Base-by-base conservation (phyloP, 164 flowering plant genomes). In the Annona squamosa region DNA sequence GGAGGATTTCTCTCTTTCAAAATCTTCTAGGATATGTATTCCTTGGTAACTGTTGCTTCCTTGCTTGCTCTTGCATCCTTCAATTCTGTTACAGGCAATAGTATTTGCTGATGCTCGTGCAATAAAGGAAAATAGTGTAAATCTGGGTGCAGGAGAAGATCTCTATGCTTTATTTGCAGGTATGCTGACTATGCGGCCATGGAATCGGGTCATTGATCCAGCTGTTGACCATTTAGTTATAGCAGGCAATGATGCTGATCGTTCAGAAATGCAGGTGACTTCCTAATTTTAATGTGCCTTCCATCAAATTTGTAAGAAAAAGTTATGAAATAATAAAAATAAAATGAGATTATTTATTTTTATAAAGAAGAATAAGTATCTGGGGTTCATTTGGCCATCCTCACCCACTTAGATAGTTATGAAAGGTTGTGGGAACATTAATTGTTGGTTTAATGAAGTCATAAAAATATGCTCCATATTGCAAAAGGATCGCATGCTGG, bases 81-180 rank as follows among this genome's bases (percentile, higher is more conserved):
- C 57, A 9, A n/a, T 48, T 19, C 46, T 77, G 41, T 67, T 68
- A 19, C 83, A 94, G 99, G 97, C 82, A 42, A 74, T 95, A 80
- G 72, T 95, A 65, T 95, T 95, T 84, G 76, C 99, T 73, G 99
- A 95, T 85, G 93, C 84, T 52, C 86, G 86, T 3, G 93, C 89
- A 76, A 95, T 95, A 76, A 93, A 87, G 79, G 94, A 91, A 85
- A 81, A 91, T 74, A 86, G 98, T 79, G 85, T 78, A 64, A 95
- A 95, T 81, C 74, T 95, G 82, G 99, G 99, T 83, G 98, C 98
- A 73, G 99, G 99, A 68, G 98, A 95, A 57, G 99, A 95, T 83
- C 86, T 95, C 12, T 90, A 89, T 85, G 88, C 86, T 48, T 77
- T 93, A 17, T 95, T 95, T 83, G 98, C 99, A 2, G 98, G 96